Conservation (phyloP, 2,329 filamentous ascomycete genomes). For the Ascochyta clinopodiicola region DNA sequence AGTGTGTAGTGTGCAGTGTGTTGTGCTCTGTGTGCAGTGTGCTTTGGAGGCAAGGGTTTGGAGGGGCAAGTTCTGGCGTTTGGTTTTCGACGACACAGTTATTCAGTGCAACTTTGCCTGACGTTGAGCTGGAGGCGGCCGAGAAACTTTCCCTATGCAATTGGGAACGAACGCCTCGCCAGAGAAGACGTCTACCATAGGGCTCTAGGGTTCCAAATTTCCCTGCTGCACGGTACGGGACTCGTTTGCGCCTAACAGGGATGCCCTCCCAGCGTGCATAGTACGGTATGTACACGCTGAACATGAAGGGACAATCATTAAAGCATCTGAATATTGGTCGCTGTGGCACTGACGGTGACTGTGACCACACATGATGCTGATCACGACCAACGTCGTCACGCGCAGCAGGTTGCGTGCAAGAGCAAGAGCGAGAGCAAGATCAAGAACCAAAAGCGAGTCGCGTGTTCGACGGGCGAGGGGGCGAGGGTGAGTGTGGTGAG, state of each 20-base stretch:
- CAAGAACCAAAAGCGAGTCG: slow-evolving; percentile 5
- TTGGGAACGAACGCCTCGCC: slow-evolving; percentile 3
- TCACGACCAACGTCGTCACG: background rate
- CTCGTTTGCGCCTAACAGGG: slow-evolving; percentile 12
- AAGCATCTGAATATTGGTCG: background rate
- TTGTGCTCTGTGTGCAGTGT: background rate
- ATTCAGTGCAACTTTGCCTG: slow-evolving; percentile 5
- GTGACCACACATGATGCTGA: background rate
- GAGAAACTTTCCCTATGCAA: slow-evolving; percentile 16
- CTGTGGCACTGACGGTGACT: too few species aligned
- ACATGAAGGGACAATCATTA: slow-evolving; percentile 10
- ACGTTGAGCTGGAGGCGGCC: slow-evolving; percentile 1
- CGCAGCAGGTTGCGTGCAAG: background rate
- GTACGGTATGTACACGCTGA: too few species aligned
- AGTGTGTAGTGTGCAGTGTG: background rate
- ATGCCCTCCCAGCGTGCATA: background rate
- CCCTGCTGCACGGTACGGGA: slow-evolving; percentile 12
- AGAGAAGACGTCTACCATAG: background rate
- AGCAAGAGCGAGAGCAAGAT: background rate
- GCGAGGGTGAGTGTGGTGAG: background rate
- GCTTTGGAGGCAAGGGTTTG: background rate
- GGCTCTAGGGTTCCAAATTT: slow-evolving; percentile 13
- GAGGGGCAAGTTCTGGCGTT: too few species aligned
- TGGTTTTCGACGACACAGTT: too few species aligned
- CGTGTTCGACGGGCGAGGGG: slow-evolving; percentile 2